A percentile compares a stretch with the other conserved stretches of the same genome.
Conservation (phyloP, 768 basidiomycete genomes). For the Boletus insuetus region DNA sequence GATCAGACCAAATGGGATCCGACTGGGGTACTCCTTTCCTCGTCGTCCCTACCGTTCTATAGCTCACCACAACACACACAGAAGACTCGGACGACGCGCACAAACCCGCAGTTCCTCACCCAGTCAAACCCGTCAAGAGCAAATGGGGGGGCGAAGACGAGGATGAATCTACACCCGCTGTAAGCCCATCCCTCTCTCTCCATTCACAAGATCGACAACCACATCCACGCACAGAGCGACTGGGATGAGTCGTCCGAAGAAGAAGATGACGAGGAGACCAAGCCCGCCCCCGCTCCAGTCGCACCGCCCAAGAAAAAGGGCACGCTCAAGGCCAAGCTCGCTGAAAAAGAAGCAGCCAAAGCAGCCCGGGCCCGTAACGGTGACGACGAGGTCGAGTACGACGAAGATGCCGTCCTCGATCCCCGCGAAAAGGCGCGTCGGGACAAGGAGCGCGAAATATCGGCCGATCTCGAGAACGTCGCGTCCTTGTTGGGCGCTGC, state of each 20-base stretch:
- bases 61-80: constrained; percentile 26
- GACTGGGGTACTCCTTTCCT: constrained; percentile 44
- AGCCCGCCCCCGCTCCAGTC: constrained; percentile 44
- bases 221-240: constrained; percentile 63
- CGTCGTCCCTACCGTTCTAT: not conserved
- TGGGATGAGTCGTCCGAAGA: constrained; percentile 88
- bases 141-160: constrained; percentile 95
- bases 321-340: constrained; percentile 85
- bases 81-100: constrained; percentile 38
- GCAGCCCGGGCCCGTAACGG: constrained; percentile 43
- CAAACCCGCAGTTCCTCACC: constrained; percentile 21
- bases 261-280: constrained; percentile 57
- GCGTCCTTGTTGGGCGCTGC: constrained; percentile 76
- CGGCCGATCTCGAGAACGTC: constrained; percentile 84
- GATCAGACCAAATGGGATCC: constrained; percentile 15
- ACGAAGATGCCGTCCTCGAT: constrained; percentile 75
- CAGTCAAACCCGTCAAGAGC: constrained; percentile 38
- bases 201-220: not conserved
- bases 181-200: constrained; percentile 37
- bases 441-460: constrained; percentile 80
- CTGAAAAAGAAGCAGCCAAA: constrained; percentile 84
- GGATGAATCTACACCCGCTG: constrained; percentile 74
- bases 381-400: constrained; percentile 51
- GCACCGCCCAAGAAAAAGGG: constrained; percentile 90
- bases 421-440: constrained; percentile 72